Percentiles rank a stretch among this genome's conserved stretches.
Conservation (phyloP, 2,329 filamentous ascomycete species). For the Scopulariopsis brevicaulis region DNA sequence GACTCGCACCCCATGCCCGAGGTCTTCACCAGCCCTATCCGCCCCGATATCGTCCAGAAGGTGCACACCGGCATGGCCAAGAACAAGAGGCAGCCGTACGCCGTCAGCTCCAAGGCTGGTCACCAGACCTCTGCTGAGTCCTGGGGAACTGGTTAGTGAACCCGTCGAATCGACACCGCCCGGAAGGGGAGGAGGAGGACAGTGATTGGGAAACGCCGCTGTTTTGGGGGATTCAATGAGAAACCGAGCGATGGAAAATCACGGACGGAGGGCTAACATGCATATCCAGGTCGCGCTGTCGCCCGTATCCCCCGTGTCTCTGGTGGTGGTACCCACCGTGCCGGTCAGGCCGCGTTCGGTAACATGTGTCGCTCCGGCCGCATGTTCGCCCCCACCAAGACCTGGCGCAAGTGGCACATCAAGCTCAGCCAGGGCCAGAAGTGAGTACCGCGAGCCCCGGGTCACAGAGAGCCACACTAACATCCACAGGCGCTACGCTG, state of each 20-base stretch:
- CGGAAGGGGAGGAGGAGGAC: background rate
- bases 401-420: constrained; percentile 99
- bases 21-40: constrained; percentile 96
- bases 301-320: constrained; percentile 99
- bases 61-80: constrained; percentile 99
- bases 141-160: constrained; percentile 89
- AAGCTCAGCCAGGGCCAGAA: constrained; percentile 99
- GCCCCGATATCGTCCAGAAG: constrained; percentile 97
- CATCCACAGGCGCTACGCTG: constrained; percentile 74
- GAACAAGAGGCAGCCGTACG: constrained; percentile 99
- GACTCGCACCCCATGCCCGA: constrained; percentile 85
- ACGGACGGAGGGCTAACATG: background rate
- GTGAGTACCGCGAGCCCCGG: constrained; percentile 34
- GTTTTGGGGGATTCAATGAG: background rate
- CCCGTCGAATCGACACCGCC: background rate
- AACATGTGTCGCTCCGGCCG: constrained; percentile 99
- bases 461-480: constrained; percentile 9
- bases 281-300: constrained; percentile 74
- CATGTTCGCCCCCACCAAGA: constrained; percentile 99
- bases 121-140: constrained; percentile 99
- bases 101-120: constrained; percentile 99
- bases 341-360: constrained; percentile 99
- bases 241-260: background rate
- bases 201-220: background rate
- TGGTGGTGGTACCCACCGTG: constrained; percentile 99